These are phyloP conservation scores for Spiromastix sp. DNA, from an alignment of 2,329 filamentous ascomycete species.

Conservation along the genomic window DNA sequence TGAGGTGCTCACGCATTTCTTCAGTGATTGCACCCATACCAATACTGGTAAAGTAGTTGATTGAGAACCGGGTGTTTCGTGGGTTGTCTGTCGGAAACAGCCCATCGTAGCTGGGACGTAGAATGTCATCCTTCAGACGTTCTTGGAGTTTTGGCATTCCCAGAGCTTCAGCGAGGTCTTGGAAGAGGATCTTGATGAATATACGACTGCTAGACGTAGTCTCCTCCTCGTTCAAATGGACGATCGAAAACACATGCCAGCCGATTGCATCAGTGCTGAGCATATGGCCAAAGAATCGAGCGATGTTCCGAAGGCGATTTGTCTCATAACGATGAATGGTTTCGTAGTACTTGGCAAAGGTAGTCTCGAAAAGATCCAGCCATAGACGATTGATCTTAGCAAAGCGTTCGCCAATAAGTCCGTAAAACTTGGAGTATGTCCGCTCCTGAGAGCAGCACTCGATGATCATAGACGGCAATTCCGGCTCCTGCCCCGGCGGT, in stretches of 20 bases:
- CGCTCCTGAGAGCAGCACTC: conserved; percentile 95
- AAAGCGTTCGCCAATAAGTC: conserved; percentile 86
- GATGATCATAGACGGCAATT: conserved; percentile 92
- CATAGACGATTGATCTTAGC: conserved; percentile 92
- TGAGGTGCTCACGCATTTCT: conserved; percentile 82
- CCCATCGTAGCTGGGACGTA: conserved; percentile 69
- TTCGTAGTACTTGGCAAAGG: conserved; percentile 88
- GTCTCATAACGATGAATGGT: conserved; percentile 97
- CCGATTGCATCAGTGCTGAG: conserved; percentile 79
- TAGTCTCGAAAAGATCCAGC: conserved; percentile 83
- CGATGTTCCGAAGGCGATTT: conserved; percentile 88
- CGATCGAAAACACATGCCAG: conserved; percentile 77
- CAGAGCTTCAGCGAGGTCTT: conserved; percentile 78
- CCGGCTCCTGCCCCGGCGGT: conserved; percentile 73
- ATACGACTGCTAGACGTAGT: conserved; percentile 95
- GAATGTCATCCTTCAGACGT: conserved; percentile 64
- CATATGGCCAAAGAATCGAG: conserved; percentile 87
- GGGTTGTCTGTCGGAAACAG: conserved; percentile 85
- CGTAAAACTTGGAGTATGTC: conserved; percentile 96
- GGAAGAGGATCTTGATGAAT: conserved; percentile 96
- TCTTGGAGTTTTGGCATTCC: conserved; percentile 71
- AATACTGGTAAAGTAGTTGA: conserved; percentile 99
- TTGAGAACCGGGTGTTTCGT: conserved; percentile 86
- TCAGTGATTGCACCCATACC: conserved; percentile 93
- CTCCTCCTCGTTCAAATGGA: conserved; percentile 92